These are phyloP conservation scores for Endocalyx cinctus DNA, from an alignment of 2,329 filamentous ascomycete genomes.

Conservation along the genomic window DNA sequence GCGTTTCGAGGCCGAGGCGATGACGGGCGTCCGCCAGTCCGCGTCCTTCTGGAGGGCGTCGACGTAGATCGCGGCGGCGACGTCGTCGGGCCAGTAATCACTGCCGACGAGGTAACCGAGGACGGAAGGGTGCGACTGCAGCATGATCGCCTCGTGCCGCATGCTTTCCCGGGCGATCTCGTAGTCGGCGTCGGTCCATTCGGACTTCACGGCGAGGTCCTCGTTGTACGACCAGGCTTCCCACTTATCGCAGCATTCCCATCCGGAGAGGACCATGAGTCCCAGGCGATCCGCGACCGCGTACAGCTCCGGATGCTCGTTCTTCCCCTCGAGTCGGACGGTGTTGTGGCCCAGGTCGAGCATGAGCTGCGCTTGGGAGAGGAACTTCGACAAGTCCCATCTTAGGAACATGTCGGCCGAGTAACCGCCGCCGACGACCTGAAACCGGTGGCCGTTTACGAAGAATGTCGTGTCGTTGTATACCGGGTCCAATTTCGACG, in stretches of 20 bases:
- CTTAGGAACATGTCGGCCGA: constrained; percentile 58
- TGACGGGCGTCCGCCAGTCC: constrained; percentile 53
- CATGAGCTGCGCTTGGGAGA: constrained; percentile 45
- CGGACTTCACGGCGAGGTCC: constrained; percentile 36
- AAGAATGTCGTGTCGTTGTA: constrained; percentile 51
- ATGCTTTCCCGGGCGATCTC: constrained; percentile 48
- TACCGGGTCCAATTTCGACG: constrained; percentile 43
- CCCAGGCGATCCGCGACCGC: constrained; percentile 54
- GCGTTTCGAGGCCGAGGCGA: constrained; percentile 52
- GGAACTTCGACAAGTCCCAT: constrained; percentile 45
- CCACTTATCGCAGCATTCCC: constrained; percentile 67
- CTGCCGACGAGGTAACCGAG: constrained; percentile 56
- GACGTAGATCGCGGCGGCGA: constrained; percentile 49
- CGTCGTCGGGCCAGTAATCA: constrained; percentile 59
- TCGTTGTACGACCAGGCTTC: constrained; percentile 59
- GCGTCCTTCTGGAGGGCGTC: constrained; percentile 42
- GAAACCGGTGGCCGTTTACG: constrained; percentile 54
- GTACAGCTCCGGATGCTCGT: constrained; percentile 59
- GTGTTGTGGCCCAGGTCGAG: constrained; percentile 61
- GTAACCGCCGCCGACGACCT: constrained; percentile 58
- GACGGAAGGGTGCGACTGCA: constrained; percentile 56
- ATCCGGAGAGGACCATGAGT: constrained; percentile 58
- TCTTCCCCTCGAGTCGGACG: constrained; percentile 59
- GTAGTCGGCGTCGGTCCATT: constrained; percentile 53
- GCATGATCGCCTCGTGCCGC: constrained; percentile 55